These are phyloP conservation scores for Trametes meyenii DNA, from an alignment of 768 basidiomycete species.

Conservation along the genomic window DNA sequence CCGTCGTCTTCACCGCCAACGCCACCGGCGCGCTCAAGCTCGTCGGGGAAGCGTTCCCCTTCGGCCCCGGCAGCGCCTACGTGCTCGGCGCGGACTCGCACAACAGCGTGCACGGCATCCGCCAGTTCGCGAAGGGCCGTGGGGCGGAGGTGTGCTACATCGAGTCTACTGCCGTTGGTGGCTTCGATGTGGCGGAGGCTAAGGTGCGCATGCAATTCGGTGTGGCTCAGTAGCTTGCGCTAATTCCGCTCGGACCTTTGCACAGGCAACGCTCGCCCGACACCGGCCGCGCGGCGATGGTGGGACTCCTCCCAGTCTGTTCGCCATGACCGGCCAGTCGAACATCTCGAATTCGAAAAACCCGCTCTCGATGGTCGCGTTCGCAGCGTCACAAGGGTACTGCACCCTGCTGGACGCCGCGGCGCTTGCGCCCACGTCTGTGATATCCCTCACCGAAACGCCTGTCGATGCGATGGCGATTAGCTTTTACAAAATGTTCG, in stretches of 20 bases:
- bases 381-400: conserved; percentile 72
- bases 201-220: conserved; percentile 49
- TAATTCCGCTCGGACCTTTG: neutral
- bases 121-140: conserved; percentile 62
- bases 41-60: conserved; percentile 81
- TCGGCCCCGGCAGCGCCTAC: conserved; percentile 56
- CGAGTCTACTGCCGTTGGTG: conserved; percentile 62
- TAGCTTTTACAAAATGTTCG: conserved; percentile 91
- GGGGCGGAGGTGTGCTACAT: conserved; percentile 68
- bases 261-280: conserved; percentile 55
- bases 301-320: conserved; percentile 58
- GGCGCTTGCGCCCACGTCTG: conserved; percentile 73
- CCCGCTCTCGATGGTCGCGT: conserved; percentile 61
- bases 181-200: conserved; percentile 57
- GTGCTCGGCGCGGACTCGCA: conserved; percentile 80
- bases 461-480: conserved; percentile 82
- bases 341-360: conserved; percentile 81
- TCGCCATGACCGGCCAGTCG: conserved; percentile 79
- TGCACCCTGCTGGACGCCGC: conserved; percentile 81
- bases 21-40: conserved; percentile 80
- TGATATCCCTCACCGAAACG: conserved; percentile 63
- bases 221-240: conserved; percentile 10
- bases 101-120: conserved; percentile 83
- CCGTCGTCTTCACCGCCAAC: conserved; percentile 82
- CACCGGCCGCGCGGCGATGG: conserved; percentile 50